Base-by-base conservation (phyloP, 345 rosid species). In the Sisymbrium irio region DNA sequence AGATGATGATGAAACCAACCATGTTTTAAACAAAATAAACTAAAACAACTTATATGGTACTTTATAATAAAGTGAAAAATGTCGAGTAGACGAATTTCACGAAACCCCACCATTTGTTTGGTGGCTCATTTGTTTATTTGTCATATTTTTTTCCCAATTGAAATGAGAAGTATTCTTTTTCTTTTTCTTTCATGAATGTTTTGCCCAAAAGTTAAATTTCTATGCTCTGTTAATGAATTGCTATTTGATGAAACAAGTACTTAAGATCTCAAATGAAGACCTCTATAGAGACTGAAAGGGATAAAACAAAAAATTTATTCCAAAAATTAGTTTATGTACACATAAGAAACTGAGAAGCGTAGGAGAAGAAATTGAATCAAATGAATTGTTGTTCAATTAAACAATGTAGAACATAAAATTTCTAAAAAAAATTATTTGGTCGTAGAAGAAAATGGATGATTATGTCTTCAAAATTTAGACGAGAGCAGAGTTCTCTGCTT, bases 251-350 rank as follows among this genome's bases (percentile, higher is more conserved):
- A n/a, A n/a, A n/a, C n/a, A n/a, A n/a, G n/a, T n/a, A n/a, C n/a
- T n/a, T n/a, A n/a, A n/a, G n/a, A n/a, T n/a, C n/a, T n/a, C n/a
- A n/a, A n/a, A n/a, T n/a, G n/a, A n/a, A n/a, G n/a, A n/a, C n/a
- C n/a, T 50, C 8, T 22, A 50, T 5, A 7, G 25, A 27, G 35
- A 54, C 59, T 54, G 19, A 14, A 14, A 28, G 4, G 60, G 60
- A 55, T 55, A 14, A 56, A 56, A 56, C 5, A 0, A 62, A 14
- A 28, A 19, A 1, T 54, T 73, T 65, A 55, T 73, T 56, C 12
- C 4, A 64, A 56, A 33, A 73, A 35, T 20, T 15, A 35, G 57
- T 55, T 56, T 72, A 73, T 65, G n/a, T 65, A 73, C 77, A 73
- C 65, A 37, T 19, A 53, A 62, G 54, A 32, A 62, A 63, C 53